A percentile compares a stretch with the other conserved stretches of the same genome.
Conservation (phyloP, 179 eudicot genomes). For the Drosera spatulata region DNA sequence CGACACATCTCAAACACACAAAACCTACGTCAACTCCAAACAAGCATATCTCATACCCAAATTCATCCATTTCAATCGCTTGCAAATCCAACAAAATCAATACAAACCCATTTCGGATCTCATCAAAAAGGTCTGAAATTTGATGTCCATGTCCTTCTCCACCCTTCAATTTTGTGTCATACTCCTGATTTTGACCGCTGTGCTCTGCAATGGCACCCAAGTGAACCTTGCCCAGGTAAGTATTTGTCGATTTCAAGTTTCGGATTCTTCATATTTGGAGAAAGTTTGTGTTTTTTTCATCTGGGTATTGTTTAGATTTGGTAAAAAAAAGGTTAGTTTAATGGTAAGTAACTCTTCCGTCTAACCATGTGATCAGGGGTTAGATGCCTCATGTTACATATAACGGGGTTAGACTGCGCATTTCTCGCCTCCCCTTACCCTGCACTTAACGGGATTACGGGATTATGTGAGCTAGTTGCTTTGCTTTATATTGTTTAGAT, state of each 20-base stretch:
- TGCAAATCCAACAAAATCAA: not conserved
- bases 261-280: not conserved
- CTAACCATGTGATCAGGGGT: no score
- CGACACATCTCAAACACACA: constrained; percentile 1
- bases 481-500: no score
- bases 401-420: no score
- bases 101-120: constrained; percentile 19
- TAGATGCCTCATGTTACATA: no score
- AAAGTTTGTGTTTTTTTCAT: not conserved
- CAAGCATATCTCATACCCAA: not conserved
- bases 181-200: constrained; percentile 16
- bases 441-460: no score
- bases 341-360: no score
- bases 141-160: constrained; percentile 25
- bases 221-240: constrained; percentile 37
- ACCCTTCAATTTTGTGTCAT: constrained; percentile 14
- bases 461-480: no score
- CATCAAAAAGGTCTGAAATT: not conserved
- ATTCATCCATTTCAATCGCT: constrained; percentile 1
- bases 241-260: constrained; percentile 9
- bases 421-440: no score
- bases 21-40: not conserved
- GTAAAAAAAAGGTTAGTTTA: no score
- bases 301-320: not conserved
- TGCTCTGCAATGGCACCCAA: constrained; percentile 20